Conservation (phyloP, 306 rosid genomes). For the Quercus wislizeni region DNA sequence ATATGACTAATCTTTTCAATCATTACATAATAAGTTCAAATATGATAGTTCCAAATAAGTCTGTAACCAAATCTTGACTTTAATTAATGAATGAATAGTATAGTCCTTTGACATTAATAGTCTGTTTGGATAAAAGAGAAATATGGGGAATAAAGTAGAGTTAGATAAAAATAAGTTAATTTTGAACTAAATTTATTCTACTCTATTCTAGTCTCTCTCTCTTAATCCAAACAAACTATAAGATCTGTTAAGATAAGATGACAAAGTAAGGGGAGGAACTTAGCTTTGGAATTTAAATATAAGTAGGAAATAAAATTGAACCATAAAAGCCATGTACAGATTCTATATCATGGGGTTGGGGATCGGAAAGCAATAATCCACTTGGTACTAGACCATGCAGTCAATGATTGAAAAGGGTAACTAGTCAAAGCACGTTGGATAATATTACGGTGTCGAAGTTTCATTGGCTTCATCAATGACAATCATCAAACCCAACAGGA, state of each 20-base stretch:
- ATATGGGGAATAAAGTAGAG: accelerated
- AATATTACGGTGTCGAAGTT: not conserved
- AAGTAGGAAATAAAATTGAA: no score
- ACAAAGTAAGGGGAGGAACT: not conserved
- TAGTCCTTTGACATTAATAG: not conserved
- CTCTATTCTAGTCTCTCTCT: no score
- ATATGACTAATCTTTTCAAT: not conserved
- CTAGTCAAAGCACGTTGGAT: not conserved
- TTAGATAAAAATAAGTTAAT: no score
- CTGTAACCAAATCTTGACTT: not conserved
- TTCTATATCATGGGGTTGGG: not conserved
- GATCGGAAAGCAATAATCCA: not conserved
- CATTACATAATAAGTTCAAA: not conserved
- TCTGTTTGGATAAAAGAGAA: no score
- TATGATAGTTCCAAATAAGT: no score
- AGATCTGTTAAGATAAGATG: not conserved
- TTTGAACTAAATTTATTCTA: no score
- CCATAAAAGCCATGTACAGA: not conserved
- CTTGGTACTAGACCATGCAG: not conserved
- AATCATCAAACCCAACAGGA: not conserved
- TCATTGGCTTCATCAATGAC: not conserved
- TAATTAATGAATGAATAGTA: not conserved
- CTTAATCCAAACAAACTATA: no score
- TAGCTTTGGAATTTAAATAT: not conserved
- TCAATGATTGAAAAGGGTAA: not conserved